These are phyloP conservation scores for Chlamydomonas applanata DNA, from an alignment of 139 green algal genomes.

Conservation along the genomic window DNA sequence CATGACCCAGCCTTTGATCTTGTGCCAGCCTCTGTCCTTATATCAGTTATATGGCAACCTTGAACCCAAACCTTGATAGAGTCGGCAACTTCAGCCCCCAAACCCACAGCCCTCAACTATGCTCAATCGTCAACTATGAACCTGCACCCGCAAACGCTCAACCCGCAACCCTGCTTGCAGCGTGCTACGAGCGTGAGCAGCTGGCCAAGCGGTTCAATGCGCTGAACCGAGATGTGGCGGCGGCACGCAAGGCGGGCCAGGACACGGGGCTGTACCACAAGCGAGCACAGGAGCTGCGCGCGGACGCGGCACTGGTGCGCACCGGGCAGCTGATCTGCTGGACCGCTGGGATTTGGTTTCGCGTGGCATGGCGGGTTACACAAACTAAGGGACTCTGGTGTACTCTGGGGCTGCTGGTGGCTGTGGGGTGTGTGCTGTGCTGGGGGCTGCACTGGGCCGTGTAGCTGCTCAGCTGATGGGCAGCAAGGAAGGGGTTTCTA, in stretches of 20 bases:
- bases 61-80: no score
- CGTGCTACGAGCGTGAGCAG: conserved; percentile 64
- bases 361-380: neutral
- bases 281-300: neutral
- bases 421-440: no score
- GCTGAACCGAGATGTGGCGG: conserved; percentile 77
- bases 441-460: no score
- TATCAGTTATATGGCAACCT: no score
- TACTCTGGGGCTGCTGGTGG: neutral
- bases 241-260: conserved; percentile 58
- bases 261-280: neutral
- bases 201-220: conserved; percentile 89
- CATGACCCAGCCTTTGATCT: no score
- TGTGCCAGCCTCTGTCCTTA: no score
- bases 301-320: neutral
- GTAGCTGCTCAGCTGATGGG: no score
- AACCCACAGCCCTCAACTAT: no score
- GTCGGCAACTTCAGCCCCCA: no score
- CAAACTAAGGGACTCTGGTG: neutral
- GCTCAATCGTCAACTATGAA: no score
- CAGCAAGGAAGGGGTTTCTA: no score
- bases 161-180: conserved; percentile 52
- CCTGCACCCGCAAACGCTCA: no score
- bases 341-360: neutral
- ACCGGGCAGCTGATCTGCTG: neutral